Base-by-base conservation (phyloP, 2,329 filamentous ascomycete species). In the Hansfordia pulvinata region DNA sequence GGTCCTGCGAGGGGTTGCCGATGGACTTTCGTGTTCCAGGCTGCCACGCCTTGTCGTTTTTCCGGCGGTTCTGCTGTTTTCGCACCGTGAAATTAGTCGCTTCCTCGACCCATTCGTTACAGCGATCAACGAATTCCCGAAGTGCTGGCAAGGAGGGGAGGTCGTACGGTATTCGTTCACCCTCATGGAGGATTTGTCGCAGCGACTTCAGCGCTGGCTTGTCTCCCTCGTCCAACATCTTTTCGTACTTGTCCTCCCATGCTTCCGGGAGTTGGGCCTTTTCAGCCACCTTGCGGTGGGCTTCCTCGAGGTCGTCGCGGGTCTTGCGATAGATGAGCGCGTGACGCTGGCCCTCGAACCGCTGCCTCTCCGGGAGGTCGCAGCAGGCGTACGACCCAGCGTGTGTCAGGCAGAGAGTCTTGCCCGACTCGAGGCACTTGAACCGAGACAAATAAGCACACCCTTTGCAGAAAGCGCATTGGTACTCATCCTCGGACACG, bases 71-170 rank as follows among this genome's bases (percentile, higher is more conserved):
- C 54, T 94, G 88, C 58, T 94, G 88, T 59, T 98, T 98, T 41
- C 90, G 81, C 32, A 90, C 86, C 44, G 86, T 93, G 60, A 92
- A 98, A 47, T 81, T 86, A 44, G 83, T 90, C 37, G 90, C 90
- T 56, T 96, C 88, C 44, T 96, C 90, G 35, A 94, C 84, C 81
- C 92, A 94, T 48, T 93, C 85, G 52, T 93, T 92, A 60, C 90
- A 96, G 44, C 83, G 78, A 41, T 93, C 85, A 50, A 98, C 90
- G 57, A 93, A 98, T 38, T 77, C 71, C 54, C 76, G 80, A 40
- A 98, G 66, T 41, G 82, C 71, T 41, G 79, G 69, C 35, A 98
- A 67, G 35, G 84, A 86, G 37, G 76, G 74, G 35, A 98, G 68
- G 31, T 84, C 78, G 62, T 82, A 92, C 31, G 88, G 85, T 44